Evolutionary conservation across 148 eudicot species (phyloP), one percentile per base, ranked within the genome.

Genomic region (Rhododendron vialii): DNA sequence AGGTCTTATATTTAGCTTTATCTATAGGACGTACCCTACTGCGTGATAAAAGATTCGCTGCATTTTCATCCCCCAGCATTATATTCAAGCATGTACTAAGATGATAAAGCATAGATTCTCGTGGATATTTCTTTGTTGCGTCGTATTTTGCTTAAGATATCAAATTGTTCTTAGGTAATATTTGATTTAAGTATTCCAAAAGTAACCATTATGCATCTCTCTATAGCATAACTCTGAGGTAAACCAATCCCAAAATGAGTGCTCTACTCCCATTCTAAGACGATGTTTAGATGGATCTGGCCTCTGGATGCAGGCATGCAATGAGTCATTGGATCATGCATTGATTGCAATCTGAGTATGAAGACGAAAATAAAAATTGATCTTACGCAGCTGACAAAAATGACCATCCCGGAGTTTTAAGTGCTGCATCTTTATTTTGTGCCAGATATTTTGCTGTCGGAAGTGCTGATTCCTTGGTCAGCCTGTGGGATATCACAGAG

Each of bases 391-490:
- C 76, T 71, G 76, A 33, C 38, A 71, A 30, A 71, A 71, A 71
- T 71, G 14, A 35, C 76, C 20, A 12, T 71, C 14, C 38, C 14
- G 20, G 38, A 71, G 76, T 30, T 30, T 4, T 71, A 71, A 71
- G 20, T 12, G 76, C 8, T 33, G 69, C 47, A 47, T 84, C 14
- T 36, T 84, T 38, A 76, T 53, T 6, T 41, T 38, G 55, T 85
- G 88, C 59, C 95, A 96, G 99, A 88, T 96, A 96, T 89, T 95
- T 96, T 89, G 98, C 99, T 67, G 99, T 96, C 85, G 99, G 99
- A 90, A 96, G 99, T 89, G 99, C 99, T 81, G 99, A 96, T 90
- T 96, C 99, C 26, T 92, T 96, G 90, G 99, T 96, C 85, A 96
- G 99, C 89, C 96, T 96, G 79, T 96, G 99, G 99, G 96, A 94